These are phyloP conservation scores for Dissophora ornata DNA, from an alignment of 192 early-diverging fungal genomes.

Conservation along the genomic window DNA sequence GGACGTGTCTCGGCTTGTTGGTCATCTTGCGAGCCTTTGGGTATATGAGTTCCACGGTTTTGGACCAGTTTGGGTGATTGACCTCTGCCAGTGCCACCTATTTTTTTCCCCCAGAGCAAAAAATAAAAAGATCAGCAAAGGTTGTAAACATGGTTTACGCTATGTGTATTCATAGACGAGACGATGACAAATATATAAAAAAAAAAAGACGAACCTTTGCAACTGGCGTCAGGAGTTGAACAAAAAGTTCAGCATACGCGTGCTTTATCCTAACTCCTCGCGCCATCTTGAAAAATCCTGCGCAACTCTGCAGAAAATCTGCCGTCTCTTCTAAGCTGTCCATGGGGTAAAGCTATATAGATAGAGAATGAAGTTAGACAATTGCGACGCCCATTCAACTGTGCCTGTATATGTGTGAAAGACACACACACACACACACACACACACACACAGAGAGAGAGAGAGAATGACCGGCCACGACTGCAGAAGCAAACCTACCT, in stretches of 20 bases:
- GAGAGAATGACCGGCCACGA: too few relatives aligned
- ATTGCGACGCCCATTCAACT: too few relatives aligned
- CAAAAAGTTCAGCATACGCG: constrained; percentile 92
- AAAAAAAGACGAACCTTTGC: constrained; percentile 65
- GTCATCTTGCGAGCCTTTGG: constrained; percentile 92
- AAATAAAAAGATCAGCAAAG: too few relatives aligned
- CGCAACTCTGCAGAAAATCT: constrained; percentile 92
- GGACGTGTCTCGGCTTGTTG: constrained; percentile 80
- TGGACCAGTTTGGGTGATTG: constrained; percentile 93
- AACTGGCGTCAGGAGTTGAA: constrained; percentile 90
- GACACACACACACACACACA: too few relatives aligned
- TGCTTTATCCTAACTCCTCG: constrained; percentile 86
- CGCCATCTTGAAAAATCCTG: constrained; percentile 87
- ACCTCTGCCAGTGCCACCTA: constrained; percentile 92
- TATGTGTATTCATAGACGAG: too few relatives aligned
- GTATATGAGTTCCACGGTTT: constrained; percentile 91
- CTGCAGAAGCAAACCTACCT: constrained; percentile 57
- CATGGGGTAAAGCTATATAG: constrained; percentile 87
- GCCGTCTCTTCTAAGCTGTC: constrained; percentile 93
- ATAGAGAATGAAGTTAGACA: too few relatives aligned
- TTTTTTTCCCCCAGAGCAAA: too few relatives aligned
- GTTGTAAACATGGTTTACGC: too few relatives aligned
- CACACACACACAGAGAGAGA: too few relatives aligned
- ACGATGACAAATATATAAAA: not conserved
- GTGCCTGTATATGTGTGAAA: too few relatives aligned